Conservation (phyloP, 495 filamentous ascomycete species). For the Penicillium robsamsonii region DNA sequence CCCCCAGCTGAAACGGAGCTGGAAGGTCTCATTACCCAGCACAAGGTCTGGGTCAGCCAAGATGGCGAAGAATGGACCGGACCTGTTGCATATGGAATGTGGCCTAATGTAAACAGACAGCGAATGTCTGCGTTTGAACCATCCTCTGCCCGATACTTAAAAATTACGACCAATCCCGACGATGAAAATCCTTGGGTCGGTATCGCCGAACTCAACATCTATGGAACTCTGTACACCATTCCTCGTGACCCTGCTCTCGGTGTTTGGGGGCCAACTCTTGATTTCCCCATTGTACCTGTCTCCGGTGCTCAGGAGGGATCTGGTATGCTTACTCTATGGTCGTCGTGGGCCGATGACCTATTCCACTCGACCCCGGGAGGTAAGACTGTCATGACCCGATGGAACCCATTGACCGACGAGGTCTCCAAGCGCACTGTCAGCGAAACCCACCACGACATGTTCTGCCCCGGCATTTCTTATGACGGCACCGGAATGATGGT, state of each 20-base stretch:
- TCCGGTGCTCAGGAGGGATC: constrained; percentile 35
- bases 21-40: constrained; percentile 40
- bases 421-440: constrained; percentile 39
- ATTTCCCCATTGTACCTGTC: constrained; percentile 52
- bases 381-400: constrained; percentile 30
- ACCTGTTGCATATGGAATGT: constrained; percentile 46
- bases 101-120: constrained; percentile 36
- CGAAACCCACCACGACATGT: constrained; percentile 59
- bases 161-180: constrained; percentile 37
- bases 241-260: constrained; percentile 22
- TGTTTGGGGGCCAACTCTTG: constrained; percentile 48
- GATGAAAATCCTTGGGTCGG: constrained; percentile 28
- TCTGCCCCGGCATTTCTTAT: constrained; percentile 58
- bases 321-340: constrained; percentile 43
- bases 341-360: constrained; percentile 35
- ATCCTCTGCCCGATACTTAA: constrained; percentile 40
- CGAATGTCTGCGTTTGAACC: constrained; percentile 43
- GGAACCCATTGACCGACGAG: constrained; percentile 18
- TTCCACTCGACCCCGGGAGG: constrained; percentile 35
- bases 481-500: constrained; percentile 50
- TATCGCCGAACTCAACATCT: constrained; percentile 38
- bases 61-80: constrained; percentile 36
- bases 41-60: constrained; percentile 39
- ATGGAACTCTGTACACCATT: constrained; percentile 14
- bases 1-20: constrained; percentile 31